Conservation (phyloP, 768 basidiomycete genomes). For the Russula olivacea region DNA sequence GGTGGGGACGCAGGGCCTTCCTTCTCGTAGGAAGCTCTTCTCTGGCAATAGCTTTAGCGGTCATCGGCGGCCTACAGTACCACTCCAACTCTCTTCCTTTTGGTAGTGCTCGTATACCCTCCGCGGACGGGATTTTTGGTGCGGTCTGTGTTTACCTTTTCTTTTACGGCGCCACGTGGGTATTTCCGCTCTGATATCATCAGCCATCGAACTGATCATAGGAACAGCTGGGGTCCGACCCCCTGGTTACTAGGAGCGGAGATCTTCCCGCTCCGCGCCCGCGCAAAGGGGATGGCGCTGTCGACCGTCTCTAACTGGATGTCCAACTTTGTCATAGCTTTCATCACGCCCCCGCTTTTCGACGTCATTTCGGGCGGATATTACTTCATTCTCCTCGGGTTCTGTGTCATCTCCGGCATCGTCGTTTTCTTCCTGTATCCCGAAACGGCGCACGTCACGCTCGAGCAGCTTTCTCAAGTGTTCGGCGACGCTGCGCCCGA, state of each 20-base stretch:
- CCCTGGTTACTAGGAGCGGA: conserved; percentile 33
- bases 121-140: conserved; percentile 36
- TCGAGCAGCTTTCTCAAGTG: conserved; percentile 46
- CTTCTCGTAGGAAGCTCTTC: conserved; percentile 43
- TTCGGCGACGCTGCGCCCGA: conserved; percentile 37
- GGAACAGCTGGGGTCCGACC: conserved; percentile 32
- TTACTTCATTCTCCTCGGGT: conserved; percentile 48
- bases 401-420: conserved; percentile 40
- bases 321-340: conserved; percentile 40
- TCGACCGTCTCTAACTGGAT: conserved; percentile 32
- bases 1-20: conserved; percentile 46
- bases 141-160: conserved; percentile 55
- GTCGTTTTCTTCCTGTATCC: conserved; percentile 46
- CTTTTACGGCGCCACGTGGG: conserved; percentile 47
- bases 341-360: conserved; percentile 55
- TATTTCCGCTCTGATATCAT: conserved; percentile 15
- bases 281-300: conserved; percentile 33
- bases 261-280: conserved; percentile 32
- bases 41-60: conserved; percentile 41
- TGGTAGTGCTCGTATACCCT: conserved; percentile 30
- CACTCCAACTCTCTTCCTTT: conserved; percentile 37
- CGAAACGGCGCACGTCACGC: conserved; percentile 42
- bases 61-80: conserved; percentile 50
- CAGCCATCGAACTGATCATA: conserved; percentile 12
- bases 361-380: conserved; percentile 42